These are phyloP conservation scores for Diddensiella santjacobensis DNA, from an alignment of 805 yeast species.

Conservation along the genomic window DNA sequence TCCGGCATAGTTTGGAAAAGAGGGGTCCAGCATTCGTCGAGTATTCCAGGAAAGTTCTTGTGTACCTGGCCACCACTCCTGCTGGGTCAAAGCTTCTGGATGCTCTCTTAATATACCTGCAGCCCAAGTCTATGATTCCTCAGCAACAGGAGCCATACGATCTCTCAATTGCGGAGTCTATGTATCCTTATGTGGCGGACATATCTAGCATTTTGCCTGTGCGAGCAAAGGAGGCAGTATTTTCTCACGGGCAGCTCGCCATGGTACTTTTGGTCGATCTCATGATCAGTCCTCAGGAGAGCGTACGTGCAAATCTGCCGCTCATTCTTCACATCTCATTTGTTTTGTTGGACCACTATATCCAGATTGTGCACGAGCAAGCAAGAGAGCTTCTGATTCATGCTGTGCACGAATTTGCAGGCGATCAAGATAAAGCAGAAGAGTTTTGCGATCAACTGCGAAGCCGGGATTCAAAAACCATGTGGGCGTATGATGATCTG, in stretches of 20 bases:
- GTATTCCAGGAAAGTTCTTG: constrained; percentile 74
- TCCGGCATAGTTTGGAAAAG: constrained; percentile 62
- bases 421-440: constrained; percentile 48
- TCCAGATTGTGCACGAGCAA: constrained; percentile 76
- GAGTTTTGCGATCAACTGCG: constrained; percentile 57
- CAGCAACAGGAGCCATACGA: constrained; percentile 41
- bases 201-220: constrained; percentile 53
- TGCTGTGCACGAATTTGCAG: constrained; percentile 60
- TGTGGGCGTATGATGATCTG: constrained; percentile 88
- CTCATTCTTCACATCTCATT: constrained; percentile 73
- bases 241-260: constrained; percentile 84
- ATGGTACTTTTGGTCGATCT: constrained; percentile 81
- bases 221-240: constrained; percentile 61
- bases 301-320: constrained; percentile 59
- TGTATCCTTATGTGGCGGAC: constrained; percentile 74
- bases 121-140: constrained; percentile 90
- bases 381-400: constrained; percentile 74
- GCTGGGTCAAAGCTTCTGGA: constrained; percentile 57
- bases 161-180: constrained; percentile 35
- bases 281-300: constrained; percentile 57
- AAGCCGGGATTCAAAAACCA: constrained; percentile 41
- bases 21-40: constrained; percentile 73
- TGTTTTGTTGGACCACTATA: constrained; percentile 82
- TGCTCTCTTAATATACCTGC: constrained; percentile 61
- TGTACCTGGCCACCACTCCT: constrained; percentile 49